These are phyloP conservation scores for Xylaria arbuscula DNA, from an alignment of 2,329 filamentous ascomycete species.

Conservation along the genomic window DNA sequence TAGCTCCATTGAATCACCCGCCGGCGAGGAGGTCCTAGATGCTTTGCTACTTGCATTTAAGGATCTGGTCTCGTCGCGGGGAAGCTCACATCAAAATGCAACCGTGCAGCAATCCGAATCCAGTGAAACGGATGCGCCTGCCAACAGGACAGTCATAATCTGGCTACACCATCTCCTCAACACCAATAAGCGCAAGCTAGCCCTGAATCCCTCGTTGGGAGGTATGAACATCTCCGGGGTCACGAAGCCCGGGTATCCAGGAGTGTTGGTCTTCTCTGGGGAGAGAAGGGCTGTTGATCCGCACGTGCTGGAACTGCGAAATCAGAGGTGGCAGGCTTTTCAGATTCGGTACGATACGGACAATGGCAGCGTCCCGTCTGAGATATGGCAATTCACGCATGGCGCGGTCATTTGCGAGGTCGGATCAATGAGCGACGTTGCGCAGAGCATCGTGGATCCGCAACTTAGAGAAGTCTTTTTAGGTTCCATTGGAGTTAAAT, in stretches of 20 bases:
- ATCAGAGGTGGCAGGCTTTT: slow-evolving; percentile 42
- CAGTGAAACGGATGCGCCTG: not conserved
- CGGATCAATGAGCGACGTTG: slow-evolving; percentile 39
- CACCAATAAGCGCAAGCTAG: slow-evolving; percentile 43
- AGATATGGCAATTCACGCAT: slow-evolving; percentile 39
- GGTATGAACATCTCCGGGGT: slow-evolving; percentile 32
- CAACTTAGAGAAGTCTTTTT: slow-evolving; percentile 38
- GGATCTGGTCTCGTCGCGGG: slow-evolving; percentile 31
- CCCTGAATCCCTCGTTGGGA: slow-evolving; percentile 34
- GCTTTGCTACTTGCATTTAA: slow-evolving; percentile 38
- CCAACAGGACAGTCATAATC: slow-evolving; percentile 39
- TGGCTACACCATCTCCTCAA: slow-evolving; percentile 45
- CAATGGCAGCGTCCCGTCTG: slow-evolving; percentile 12
- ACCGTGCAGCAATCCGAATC: not conserved
- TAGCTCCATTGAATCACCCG: slow-evolving; percentile 7
- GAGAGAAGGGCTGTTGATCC: slow-evolving; percentile 31
- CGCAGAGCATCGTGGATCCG: slow-evolving; percentile 32
- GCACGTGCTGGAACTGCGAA: slow-evolving; percentile 37
- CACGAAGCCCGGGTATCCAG: slow-evolving; percentile 43
- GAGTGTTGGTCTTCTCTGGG: slow-evolving; percentile 40
- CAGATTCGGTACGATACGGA: slow-evolving; percentile 41
- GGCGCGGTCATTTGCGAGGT: slow-evolving; percentile 38
- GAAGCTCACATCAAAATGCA: not conserved
- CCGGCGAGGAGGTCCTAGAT: slow-evolving; percentile 40
- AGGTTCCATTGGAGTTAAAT: slow-evolving; percentile 41